Base-by-base conservation (phyloP, 176 grass and related monocot genomes). In the Zea luxurians region DNA sequence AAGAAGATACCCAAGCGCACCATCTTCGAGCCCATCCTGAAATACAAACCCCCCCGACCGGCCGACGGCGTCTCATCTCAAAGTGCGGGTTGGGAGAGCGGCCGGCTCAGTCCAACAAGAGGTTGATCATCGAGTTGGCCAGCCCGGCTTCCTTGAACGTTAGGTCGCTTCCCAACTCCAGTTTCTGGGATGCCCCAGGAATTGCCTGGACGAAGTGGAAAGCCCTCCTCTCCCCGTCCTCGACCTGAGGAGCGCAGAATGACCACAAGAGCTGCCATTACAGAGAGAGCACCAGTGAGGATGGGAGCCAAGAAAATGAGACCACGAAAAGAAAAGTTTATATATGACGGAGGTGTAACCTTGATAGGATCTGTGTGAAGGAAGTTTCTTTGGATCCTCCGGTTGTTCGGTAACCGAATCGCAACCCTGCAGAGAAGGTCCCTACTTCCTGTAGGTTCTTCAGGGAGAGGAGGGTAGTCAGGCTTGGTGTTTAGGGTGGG, bases 141-240 rank as follows among this genome's bases (percentile, higher is more conserved):
- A 99, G 76, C 13, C 84, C 86, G 8, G 90, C 90, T 80, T 93
- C 92, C 46, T 82, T 89, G 43, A 99, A 99, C n/a, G 84, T 96
- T 41, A 78, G 73, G 58, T 86, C 81, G 20, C 81, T 95, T 7
- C 12, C 52, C 0, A 76, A 95, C 68, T 93, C 79, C 66, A 99
- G 86, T 13, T 67, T 91, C 11, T 89, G 87, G 16, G 88, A 64
- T 20, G 90, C 59, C 7, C 90, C 84, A 1, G 92, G 92, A 76
- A 99, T 89, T 18, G 82, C 60, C 72, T 93, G 86, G 0, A 78
- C 84, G 47, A 99, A 99, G 73, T 96, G 92, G 88, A 99, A 99
- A 0, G 73, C 49, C 57, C 79, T 66, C 59, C 77, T 87, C 37
- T 82, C 81, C 4, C 86, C 81, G 0, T 89, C 90, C 82, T 93